phyloP scores from a whole-genome alignment of 179 eudicot species.

The Beta corolliflora region DNA sequence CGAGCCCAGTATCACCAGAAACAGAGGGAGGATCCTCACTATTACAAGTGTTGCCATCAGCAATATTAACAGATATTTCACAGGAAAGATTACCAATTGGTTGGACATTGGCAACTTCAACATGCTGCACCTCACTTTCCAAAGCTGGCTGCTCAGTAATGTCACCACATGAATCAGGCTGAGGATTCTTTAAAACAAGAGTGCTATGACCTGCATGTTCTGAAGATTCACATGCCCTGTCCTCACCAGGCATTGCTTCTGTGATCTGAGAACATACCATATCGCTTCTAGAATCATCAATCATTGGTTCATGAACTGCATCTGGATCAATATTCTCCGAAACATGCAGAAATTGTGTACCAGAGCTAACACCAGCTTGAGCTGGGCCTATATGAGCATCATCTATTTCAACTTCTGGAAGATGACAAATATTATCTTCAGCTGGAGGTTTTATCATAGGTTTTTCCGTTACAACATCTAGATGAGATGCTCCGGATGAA shows the following conservation, averaged over 20 bases:
- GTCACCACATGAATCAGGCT: constrained; percentile 20
- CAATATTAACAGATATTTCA: constrained; percentile 10
- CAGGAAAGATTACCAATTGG: neutral
- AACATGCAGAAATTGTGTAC: neutral
- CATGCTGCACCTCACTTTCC: constrained; percentile 17
- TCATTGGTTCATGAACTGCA: constrained; percentile 5
- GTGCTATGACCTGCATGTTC: constrained; percentile 2
- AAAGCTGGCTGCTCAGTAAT: constrained; percentile 16
- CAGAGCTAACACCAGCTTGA: constrained; percentile 11
- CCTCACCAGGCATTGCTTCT: constrained; percentile 17
- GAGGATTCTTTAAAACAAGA: constrained; percentile 25
- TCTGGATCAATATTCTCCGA: neutral
- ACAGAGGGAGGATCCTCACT: constrained; percentile 5
- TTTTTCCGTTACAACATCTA: constrained; percentile 8
- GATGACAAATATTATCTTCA: constrained; percentile 8
- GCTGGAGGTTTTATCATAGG: neutral
- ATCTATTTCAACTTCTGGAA: constrained; percentile 4
- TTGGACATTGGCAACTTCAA: constrained; percentile 8
- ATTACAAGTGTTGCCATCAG: neutral
- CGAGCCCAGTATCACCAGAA: neutral
- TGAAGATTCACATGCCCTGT: constrained; percentile 20
- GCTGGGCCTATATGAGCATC: constrained; percentile 8
- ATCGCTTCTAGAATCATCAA: neutral
- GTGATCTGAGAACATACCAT: constrained; percentile 10
- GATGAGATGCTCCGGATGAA: constrained; percentile 16